These are phyloP conservation scores for Hansenula lynferdii DNA, from an alignment of 1,139 yeast genomes.

Conservation along the genomic window DNA sequence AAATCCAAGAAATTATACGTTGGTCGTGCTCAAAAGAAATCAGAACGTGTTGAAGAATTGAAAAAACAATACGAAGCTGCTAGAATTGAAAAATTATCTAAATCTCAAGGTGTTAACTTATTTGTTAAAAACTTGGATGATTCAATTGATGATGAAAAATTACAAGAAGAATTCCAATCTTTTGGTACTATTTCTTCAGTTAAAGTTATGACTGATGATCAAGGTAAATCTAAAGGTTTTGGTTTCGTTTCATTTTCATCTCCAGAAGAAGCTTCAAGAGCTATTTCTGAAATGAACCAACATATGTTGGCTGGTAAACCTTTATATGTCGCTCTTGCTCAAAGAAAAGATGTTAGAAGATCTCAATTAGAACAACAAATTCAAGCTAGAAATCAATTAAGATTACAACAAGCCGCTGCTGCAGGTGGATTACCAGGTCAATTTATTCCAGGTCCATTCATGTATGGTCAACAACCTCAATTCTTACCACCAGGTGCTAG, in stretches of 20 bases:
- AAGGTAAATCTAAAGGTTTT: slow-evolving; percentile 95
- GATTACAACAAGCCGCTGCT: slow-evolving; percentile 86
- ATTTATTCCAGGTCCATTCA: slow-evolving; percentile 86
- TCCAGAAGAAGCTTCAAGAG: slow-evolving; percentile 99
- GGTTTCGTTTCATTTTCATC: slow-evolving; percentile 98
- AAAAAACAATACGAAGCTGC: slow-evolving; percentile 93
- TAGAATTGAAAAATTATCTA: slow-evolving; percentile 87
- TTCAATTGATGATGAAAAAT: slow-evolving; percentile 82
- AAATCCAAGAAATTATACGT: slow-evolving; percentile 86
- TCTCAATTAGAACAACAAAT: slow-evolving; percentile 97
- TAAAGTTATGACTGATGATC: slow-evolving; percentile 93
- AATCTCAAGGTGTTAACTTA: slow-evolving; percentile 97
- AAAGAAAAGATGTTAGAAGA: slow-evolving; percentile 97
- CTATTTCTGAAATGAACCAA: slow-evolving; percentile 98
- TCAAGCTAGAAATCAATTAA: slow-evolving; percentile 97
- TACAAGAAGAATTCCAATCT: slow-evolving; percentile 88
- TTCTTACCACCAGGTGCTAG: slow-evolving; percentile 78
- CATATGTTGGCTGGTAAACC: slow-evolving; percentile 96
- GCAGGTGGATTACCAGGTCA: slow-evolving; percentile 84
- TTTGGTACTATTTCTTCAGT: slow-evolving; percentile 96
- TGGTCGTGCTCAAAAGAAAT: slow-evolving; percentile 99
- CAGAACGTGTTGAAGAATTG: slow-evolving; percentile 96
- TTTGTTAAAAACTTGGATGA: slow-evolving; percentile 97
- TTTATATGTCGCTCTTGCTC: slow-evolving; percentile 97
- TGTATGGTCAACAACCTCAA: slow-evolving; percentile 82